A percentile compares a stretch with the other conserved stretches of the same genome.
These are phyloP conservation scores for Colletotrichum graminicola DNA, from an alignment of 2,329 filamentous ascomycete species.

Conservation along the genomic window DNA sequence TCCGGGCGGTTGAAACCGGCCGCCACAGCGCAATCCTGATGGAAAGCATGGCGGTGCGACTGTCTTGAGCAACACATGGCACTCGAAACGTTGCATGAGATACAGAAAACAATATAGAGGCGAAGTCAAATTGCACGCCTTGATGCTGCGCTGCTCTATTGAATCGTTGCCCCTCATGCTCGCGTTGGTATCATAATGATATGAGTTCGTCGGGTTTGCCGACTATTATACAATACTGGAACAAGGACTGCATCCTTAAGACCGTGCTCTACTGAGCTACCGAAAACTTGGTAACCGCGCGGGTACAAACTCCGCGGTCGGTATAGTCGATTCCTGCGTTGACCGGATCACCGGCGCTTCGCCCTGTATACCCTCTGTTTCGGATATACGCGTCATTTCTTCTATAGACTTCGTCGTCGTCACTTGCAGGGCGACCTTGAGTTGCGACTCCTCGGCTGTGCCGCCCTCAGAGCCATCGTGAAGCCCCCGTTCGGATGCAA, in stretches of 20 bases:
- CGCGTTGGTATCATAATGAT: slow-evolving; percentile 41
- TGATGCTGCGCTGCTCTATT: slow-evolving; percentile 27
- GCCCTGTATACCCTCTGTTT: slow-evolving; percentile 1
- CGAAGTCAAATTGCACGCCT: background rate
- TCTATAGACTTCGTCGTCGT: slow-evolving; percentile 14
- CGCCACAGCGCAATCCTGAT: slow-evolving; percentile 12
- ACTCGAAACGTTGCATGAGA: background rate
- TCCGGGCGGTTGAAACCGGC: slow-evolving; percentile 26
- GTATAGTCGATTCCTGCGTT: slow-evolving; percentile 27
- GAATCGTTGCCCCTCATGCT: slow-evolving; percentile 27
- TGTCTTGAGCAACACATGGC: background rate
- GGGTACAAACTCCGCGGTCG: slow-evolving; percentile 62
- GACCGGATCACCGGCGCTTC: slow-evolving; percentile 32
- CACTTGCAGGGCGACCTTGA: slow-evolving; percentile 47
- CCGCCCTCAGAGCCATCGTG: slow-evolving; percentile 50
- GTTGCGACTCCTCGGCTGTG: slow-evolving; percentile 49
- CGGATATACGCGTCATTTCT: background rate
- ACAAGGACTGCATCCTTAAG: slow-evolving; percentile 15
- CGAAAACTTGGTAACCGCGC: slow-evolving; percentile 70
- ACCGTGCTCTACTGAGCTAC: slow-evolving; percentile 45
- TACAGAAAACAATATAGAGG: background rate
- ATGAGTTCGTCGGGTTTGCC: slow-evolving; percentile 31
- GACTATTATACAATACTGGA: slow-evolving; percentile 35
- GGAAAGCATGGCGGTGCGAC: background rate
- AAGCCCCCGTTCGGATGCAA: slow-evolving; percentile 65